Conservation (phyloP, 1,284 basidiomycete genomes). For the Sphaerobolus stellatus region DNA sequence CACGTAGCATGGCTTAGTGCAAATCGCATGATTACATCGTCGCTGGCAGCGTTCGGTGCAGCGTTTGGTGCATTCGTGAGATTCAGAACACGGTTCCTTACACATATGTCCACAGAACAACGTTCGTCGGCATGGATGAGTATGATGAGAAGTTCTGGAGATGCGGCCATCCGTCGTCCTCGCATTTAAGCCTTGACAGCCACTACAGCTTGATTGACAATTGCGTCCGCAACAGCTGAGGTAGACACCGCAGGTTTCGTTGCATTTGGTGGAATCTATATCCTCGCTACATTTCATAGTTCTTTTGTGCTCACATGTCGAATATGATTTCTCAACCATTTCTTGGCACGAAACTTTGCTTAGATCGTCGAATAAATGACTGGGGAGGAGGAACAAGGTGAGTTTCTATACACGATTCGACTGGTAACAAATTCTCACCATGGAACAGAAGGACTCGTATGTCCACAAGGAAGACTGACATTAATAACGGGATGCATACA, state of each 20-base stretch:
- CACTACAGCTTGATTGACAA: constrained; percentile 49
- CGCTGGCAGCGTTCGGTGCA: constrained; percentile 57
- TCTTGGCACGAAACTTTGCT: constrained; percentile 45
- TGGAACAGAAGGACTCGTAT: constrained; percentile 43
- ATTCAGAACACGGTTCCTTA: constrained; percentile 46
- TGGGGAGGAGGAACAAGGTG: constrained; percentile 25
- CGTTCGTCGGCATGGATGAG: constrained; percentile 51
- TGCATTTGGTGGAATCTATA: constrained; percentile 42
- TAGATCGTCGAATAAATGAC: constrained; percentile 48
- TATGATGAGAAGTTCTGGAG: constrained; percentile 38
- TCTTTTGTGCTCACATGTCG: constrained; percentile 56
- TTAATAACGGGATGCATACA: constrained; percentile 51
- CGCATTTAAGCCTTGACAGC: constrained; percentile 45
- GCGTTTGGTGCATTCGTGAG: constrained; percentile 47
- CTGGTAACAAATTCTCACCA: constrained; percentile 47
- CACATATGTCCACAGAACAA: constrained; percentile 64
- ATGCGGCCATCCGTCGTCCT: constrained; percentile 11
- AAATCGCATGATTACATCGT: constrained; percentile 52
- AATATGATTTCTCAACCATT: constrained; percentile 46
- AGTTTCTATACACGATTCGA: not conserved
- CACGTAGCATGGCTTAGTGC: constrained; percentile 47
- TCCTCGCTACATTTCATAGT: constrained; percentile 48
- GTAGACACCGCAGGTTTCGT: constrained; percentile 40
- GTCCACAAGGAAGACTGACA: constrained; percentile 64
- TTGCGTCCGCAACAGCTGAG: constrained; percentile 57